Percentiles rank a stretch among this genome's conserved stretches.
Conservation (phyloP, 352 stramenopile genomes). For the Blastocystis sp. region DNA sequence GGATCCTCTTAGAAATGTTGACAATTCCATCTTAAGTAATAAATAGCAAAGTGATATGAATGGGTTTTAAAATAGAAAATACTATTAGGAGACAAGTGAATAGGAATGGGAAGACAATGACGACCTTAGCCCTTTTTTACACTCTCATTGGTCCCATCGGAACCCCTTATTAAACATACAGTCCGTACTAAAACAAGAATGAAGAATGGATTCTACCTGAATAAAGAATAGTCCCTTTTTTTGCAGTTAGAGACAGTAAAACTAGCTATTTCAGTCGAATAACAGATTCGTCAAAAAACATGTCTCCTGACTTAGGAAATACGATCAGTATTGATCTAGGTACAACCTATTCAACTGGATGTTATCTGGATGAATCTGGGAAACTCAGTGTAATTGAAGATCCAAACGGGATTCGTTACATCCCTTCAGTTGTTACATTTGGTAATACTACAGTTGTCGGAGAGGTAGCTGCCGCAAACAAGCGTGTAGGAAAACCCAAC, state of each 20-base stretch:
- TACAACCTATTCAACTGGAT: constrained; percentile 15
- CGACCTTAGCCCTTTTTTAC: too few species aligned
- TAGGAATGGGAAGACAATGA: too few species aligned
- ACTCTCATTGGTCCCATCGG: too few species aligned
- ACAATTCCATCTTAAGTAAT: background rate
- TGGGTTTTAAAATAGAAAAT: too few species aligned
- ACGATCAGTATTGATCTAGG: background rate
- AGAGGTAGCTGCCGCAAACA: background rate
- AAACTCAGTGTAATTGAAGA: background rate
- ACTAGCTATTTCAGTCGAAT: background rate
- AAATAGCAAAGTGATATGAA: background rate
- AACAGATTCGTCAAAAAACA: background rate
- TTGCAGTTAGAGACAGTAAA: background rate
- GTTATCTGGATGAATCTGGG: background rate
- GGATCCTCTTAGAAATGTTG: background rate
- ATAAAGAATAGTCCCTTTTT: background rate
- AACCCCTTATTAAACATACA: too few species aligned
- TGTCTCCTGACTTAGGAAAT: background rate
- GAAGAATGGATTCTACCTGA: background rate
- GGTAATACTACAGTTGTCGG: background rate
- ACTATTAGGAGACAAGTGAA: too few species aligned
- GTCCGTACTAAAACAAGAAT: background rate
- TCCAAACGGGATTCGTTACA: background rate
- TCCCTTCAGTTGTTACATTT: background rate
- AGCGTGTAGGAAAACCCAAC: background rate